Conservation (phyloP, 2,329 filamentous ascomycete species). For the Nemania serpens region DNA sequence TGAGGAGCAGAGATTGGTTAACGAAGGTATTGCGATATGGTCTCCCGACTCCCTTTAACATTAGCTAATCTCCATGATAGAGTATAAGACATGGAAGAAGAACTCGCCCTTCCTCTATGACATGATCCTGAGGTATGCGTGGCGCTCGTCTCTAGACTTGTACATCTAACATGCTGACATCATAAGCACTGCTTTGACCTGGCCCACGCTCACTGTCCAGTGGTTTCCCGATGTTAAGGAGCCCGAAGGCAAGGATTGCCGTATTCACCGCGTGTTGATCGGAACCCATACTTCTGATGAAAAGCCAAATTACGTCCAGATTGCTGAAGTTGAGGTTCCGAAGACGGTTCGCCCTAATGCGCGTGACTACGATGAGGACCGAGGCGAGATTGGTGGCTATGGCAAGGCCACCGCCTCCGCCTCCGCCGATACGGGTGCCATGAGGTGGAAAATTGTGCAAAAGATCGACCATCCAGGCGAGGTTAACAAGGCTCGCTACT, state of each 20-base stretch:
- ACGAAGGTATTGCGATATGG: constrained; percentile 69
- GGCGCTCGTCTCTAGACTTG: not conserved
- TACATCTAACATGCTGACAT: not conserved
- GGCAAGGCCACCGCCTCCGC: constrained; percentile 59
- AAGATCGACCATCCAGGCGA: constrained; percentile 96
- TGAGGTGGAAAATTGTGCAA: constrained; percentile 91
- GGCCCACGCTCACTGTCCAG: constrained; percentile 96
- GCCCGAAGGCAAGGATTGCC: constrained; percentile 84
- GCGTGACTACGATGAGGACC: constrained; percentile 87
- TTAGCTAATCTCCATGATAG: constrained; percentile 49
- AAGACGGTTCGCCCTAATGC: constrained; percentile 75
- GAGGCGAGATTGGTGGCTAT: constrained; percentile 92
- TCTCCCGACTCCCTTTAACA: not conserved
- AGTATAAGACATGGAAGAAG: constrained; percentile 99
- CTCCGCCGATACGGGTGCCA: constrained; percentile 65
- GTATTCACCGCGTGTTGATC: constrained; percentile 84
- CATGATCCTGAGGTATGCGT: constrained; percentile 78
- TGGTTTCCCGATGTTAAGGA: constrained; percentile 97
- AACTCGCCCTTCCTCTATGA: constrained; percentile 98
- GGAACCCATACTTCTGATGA: constrained; percentile 92
- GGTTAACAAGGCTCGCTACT: constrained; percentile 97
- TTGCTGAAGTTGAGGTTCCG: constrained; percentile 91
- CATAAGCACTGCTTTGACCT: constrained; percentile 80
- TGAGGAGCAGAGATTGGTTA: constrained; percentile 84
- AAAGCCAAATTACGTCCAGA: constrained; percentile 88